These are phyloP conservation scores for Mycena rebaudengoi DNA, from an alignment of 768 basidiomycete genomes.

Conservation along the genomic window DNA sequence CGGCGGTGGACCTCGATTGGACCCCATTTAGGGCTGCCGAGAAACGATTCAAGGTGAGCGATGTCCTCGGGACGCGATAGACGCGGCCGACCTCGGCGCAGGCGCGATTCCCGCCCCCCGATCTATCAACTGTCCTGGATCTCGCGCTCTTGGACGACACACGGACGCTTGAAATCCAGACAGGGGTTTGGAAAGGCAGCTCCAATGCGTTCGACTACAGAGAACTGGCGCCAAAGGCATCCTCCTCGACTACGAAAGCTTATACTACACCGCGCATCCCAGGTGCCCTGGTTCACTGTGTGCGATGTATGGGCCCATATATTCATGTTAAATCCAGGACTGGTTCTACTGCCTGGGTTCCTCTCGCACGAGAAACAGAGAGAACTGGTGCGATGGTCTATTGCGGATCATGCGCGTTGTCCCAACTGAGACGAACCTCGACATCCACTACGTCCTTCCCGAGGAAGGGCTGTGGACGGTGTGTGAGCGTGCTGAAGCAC, in stretches of 20 bases:
- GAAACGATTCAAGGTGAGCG: slow-evolving; percentile 70
- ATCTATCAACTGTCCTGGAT: slow-evolving; percentile 76
- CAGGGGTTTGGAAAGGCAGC: slow-evolving; percentile 58
- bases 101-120: slow-evolving; percentile 78
- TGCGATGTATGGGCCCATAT: background rate
- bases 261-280: slow-evolving; percentile 63
- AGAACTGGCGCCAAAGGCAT: slow-evolving; percentile 38
- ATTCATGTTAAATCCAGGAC: slow-evolving; percentile 58
- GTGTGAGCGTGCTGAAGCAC: slow-evolving; percentile 47
- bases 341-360: slow-evolving; percentile 85
- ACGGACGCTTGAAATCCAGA: slow-evolving; percentile 50
- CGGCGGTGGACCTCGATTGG: slow-evolving; percentile 61
- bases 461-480: slow-evolving; percentile 80
- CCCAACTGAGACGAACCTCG: slow-evolving; percentile 93
- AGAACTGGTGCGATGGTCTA: slow-evolving; percentile 73
- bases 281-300: slow-evolving; percentile 49
- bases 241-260: slow-evolving; percentile 37
- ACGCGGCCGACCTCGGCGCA: background rate
- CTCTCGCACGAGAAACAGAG: slow-evolving; percentile 71
- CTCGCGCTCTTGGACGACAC: slow-evolving; percentile 56
- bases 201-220: slow-evolving; percentile 44
- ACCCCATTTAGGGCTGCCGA: slow-evolving; percentile 81
- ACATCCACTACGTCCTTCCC: slow-evolving; percentile 86
- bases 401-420: slow-evolving; percentile 74
- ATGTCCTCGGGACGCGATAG: background rate